Conservation (phyloP, 495 filamentous ascomycete species). For the Hypoxylon intermedium region DNA sequence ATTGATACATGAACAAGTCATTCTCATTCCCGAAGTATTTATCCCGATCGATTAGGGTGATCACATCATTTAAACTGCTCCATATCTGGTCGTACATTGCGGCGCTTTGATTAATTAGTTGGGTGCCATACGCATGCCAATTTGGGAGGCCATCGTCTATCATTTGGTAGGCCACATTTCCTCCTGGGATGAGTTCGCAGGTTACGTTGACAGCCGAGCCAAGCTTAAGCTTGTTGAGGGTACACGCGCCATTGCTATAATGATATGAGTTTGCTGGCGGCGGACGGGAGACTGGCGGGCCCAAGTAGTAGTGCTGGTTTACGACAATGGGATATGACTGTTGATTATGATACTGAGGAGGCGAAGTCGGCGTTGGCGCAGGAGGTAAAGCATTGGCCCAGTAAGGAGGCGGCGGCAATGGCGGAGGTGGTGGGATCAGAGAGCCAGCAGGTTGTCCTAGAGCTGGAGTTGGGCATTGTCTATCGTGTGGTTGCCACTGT, state of each 20-base stretch:
- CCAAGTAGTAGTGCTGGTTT: slow-evolving; percentile 58
- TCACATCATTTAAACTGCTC: slow-evolving; percentile 64
- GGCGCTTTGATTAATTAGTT: slow-evolving; percentile 54
- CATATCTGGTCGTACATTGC: slow-evolving; percentile 64
- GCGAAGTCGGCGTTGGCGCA: slow-evolving; percentile 13
- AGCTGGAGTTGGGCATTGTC: slow-evolving; percentile 28
- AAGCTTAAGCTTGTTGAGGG: slow-evolving; percentile 48
- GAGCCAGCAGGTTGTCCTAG: slow-evolving; percentile 46
- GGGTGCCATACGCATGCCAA: slow-evolving; percentile 47
- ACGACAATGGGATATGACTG: slow-evolving; percentile 50
- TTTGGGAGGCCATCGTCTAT: slow-evolving; percentile 47
- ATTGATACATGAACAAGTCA: slow-evolving; percentile 60
- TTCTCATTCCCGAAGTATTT: slow-evolving; percentile 66
- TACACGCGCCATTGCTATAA: slow-evolving; percentile 21
- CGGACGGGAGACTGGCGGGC: slow-evolving; percentile 37
- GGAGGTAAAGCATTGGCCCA: slow-evolving; percentile 38
- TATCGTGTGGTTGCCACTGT: slow-evolving; percentile 34
- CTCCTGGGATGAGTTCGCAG: slow-evolving; percentile 41
- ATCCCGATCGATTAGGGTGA: slow-evolving; percentile 74
- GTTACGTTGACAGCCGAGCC: slow-evolving; percentile 48
- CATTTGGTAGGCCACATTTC: slow-evolving; percentile 39
- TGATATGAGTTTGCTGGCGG: slow-evolving; percentile 28
- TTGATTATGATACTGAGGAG: slow-evolving; percentile 40
- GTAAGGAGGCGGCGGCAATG: slow-evolving; percentile 40
- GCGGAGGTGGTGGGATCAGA: slow-evolving; percentile 33